Base-by-base conservation (phyloP, 2,329 filamentous ascomycete species). In the Penicillium janthinellum region DNA sequence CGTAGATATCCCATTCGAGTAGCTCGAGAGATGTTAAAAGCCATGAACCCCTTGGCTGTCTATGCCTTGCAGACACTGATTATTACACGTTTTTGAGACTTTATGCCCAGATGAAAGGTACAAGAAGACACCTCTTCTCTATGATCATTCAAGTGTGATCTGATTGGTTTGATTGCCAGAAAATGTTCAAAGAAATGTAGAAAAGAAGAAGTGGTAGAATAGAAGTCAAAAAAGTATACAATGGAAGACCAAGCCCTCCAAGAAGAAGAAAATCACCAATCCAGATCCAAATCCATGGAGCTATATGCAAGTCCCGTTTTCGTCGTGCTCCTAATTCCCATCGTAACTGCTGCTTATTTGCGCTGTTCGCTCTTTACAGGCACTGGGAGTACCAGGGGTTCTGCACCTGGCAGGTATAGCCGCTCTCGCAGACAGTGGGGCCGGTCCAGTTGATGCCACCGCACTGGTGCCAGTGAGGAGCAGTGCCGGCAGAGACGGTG, bases 351-450 rank as follows among this genome's bases (percentile, higher is more conserved):
- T 17, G 45, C 31, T 56, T 4, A 35, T 35, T 38, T 38, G 8
- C 41, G 17, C 39, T 12, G 22, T n/a, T 20, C 15, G 14, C 39
- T 34, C 22, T 54, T 50, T 66, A 69, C 49, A 75, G 15, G 54
- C 77, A 79, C 69, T 79, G 76, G 56, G 60, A 71, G 64, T 77
- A 78, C 64, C 67, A 79, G n/a, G 69, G 65, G 62, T 77, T 77
- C 64, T 71, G 68, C 50, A 63, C 60, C 11, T 70, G 63, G 64
- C 77, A 78, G 28, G 67, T 75, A 57, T 69, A 71, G 11, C 67
- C 67, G 54, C 66, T 65, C 47, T 61, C 68, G 58, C 76, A 79
- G 12, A 58, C 56, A 12, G 70, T 77, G 12, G 71, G 59, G 10
- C 76, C 75, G 12, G 70, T 75, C 68, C 71, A 78, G 63, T 69